These are phyloP conservation scores for Nemania serpens DNA, from an alignment of 2,329 filamentous ascomycete genomes.

Conservation along the genomic window DNA sequence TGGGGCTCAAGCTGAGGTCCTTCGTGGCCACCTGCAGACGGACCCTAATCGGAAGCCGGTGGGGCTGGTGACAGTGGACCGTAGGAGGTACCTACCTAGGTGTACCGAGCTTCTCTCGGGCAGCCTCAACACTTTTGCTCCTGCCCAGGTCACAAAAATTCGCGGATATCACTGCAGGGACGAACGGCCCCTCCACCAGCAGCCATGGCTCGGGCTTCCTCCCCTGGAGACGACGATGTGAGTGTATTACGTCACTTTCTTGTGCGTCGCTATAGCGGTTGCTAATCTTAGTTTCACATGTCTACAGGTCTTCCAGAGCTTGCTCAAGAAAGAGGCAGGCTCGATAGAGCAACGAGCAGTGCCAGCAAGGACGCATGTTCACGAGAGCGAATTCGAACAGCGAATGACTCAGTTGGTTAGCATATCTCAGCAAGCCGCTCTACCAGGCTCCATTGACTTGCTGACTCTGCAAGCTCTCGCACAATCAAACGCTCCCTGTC, in stretches of 20 bases:
- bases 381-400: conserved; percentile 58
- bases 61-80: too few relatives aligned
- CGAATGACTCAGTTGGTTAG: conserved; percentile 68
- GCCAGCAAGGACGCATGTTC: conserved; percentile 40
- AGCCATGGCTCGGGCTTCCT: conserved; percentile 33
- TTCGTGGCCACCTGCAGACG: too few relatives aligned
- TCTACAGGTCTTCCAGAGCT: conserved; percentile 38
- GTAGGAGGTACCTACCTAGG: too few relatives aligned
- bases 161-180: conserved; percentile 1
- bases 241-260: conserved; percentile 5
- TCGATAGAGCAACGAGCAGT: conserved; percentile 38
- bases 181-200: conserved; percentile 4
- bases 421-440: conserved; percentile 4
- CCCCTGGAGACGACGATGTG: conserved; percentile 37
- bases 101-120: too few relatives aligned
- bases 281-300: conserved; percentile 3
- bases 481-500: conserved; percentile 85
- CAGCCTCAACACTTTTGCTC: neutral
- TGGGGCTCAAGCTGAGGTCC: too few relatives aligned
- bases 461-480: conserved; percentile 63
- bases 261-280: neutral
- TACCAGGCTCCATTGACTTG: conserved; percentile 17
- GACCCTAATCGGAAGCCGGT: too few relatives aligned
- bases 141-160: neutral
- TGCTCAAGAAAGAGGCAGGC: conserved; percentile 38